phyloP scores from a whole-genome alignment of 768 basidiomycete species.

The Candolleomyces aberdarensis region DNA sequence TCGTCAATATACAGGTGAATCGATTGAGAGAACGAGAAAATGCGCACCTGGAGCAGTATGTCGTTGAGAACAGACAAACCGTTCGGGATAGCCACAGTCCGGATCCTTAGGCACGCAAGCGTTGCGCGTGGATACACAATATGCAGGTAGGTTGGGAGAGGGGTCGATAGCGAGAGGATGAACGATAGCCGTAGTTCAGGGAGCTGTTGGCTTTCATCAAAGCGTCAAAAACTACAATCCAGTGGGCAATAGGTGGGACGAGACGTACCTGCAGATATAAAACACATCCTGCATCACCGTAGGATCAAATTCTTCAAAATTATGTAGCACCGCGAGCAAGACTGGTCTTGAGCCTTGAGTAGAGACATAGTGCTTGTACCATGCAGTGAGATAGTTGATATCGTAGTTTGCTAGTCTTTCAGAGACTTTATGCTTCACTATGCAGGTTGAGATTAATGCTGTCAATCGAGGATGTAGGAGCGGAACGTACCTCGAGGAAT shows the following conservation, averaged over 20 bases:
- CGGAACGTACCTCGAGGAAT: conserved; percentile 19
- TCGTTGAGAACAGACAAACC: conserved; percentile 48
- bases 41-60: conserved; percentile 50
- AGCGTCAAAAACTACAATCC: not conserved
- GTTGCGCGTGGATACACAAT: conserved; percentile 56
- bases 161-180: conserved; percentile 57
- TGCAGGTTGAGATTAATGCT: not conserved
- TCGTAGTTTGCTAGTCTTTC: conserved; percentile 60
- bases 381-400: conserved; percentile 54
- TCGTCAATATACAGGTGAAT: not conserved
- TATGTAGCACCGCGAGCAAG: conserved; percentile 63
- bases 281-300: conserved; percentile 64
- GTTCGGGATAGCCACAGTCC: conserved; percentile 47
- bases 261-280: conserved; percentile 61
- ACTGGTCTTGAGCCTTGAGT: conserved; percentile 21
- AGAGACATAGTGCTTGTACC: conserved; percentile 45
- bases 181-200: conserved; percentile 62
- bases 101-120: conserved; percentile 54
- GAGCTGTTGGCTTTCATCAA: conserved; percentile 43
- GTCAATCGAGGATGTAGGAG: not conserved
- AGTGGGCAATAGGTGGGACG: not conserved
- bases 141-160: conserved; percentile 58
- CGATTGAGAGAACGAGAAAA: not conserved
- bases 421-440: conserved; percentile 46
- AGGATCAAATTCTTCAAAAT: conserved; percentile 72